Conservation (phyloP, 495 filamentous ascomycete species). For the Neurospora sp. region DNA sequence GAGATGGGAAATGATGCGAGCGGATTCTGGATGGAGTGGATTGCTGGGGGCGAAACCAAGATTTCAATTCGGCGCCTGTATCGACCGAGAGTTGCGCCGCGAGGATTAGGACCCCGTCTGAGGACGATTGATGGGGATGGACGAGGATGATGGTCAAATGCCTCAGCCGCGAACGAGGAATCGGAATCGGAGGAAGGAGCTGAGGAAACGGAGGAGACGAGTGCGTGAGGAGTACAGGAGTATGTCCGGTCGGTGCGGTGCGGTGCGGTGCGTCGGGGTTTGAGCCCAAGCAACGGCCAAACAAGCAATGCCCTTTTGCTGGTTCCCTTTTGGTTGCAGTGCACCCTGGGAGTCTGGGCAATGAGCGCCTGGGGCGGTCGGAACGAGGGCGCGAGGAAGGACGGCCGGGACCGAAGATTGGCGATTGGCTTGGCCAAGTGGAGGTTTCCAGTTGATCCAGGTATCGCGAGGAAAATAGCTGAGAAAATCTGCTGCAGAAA, state of each 20-base stretch:
- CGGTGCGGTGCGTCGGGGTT: not conserved
- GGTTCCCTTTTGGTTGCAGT: not conserved
- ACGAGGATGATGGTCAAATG: conserved; percentile 18
- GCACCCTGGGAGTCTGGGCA: not conserved
- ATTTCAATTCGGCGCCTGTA: not conserved
- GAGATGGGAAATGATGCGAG: not conserved
- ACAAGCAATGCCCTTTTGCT: not conserved
- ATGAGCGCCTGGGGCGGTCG: not conserved
- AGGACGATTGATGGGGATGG: conserved; percentile 8
- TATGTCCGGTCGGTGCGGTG: not conserved
- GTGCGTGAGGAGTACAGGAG: not conserved
- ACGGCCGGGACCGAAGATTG: not conserved
- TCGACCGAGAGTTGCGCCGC: not conserved
- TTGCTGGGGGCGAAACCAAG: not conserved
- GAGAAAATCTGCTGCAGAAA: not conserved
- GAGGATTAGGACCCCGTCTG: not conserved
- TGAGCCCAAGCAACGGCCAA: not conserved
- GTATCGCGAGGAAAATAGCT: not conserved
- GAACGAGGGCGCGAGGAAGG: not conserved
- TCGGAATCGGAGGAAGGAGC: not conserved
- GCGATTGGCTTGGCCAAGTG: not conserved
- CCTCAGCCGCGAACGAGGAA: conserved; percentile 20
- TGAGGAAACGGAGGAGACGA: not conserved
- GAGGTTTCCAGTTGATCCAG: not conserved
- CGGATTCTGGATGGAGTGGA: not conserved